Base-by-base conservation (phyloP, 164 flowering plant genomes). In the Saururus chinensis region DNA sequence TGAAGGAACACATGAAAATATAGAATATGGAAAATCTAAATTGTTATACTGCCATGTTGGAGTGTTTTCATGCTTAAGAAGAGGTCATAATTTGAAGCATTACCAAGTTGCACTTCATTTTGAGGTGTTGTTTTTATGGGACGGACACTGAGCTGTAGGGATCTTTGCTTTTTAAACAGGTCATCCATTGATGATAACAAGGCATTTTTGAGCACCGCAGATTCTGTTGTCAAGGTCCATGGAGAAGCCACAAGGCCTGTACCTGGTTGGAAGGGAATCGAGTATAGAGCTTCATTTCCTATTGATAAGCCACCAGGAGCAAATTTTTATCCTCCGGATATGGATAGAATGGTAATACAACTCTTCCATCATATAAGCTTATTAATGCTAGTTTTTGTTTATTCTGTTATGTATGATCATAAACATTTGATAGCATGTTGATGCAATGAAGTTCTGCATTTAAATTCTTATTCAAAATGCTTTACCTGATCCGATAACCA, bases 311-410 rank as follows among this genome's bases (percentile, higher is more conserved):
- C 98, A 40, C 81, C 93, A 64, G 89, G 93, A 61, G 96, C 98
- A 61, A 92, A 84, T 72, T 92, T 92, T 73, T 92, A 92, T 60
- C 98, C 96, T 57, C 84, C 91, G 26, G 96, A 89, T 62, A 89
- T 92, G 96, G 93, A 89, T 69, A 89, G 86, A 80, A 74, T 25
- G 89, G 98, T 89, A 85, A 42, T 16, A 19, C 37, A 56, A 40
- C n/a, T 10, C 20, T 54, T 14, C 45, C 16, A 20, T 21, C 40
- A 14, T 51, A 17, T 60, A 23, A n/a, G 10, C n/a, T n/a, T n/a
- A n/a, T n/a, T n/a, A n/a, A n/a, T n/a, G n/a, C n/a, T n/a, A n/a
- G n/a, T n/a, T n/a, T 10, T 35, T 10, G 7, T 40, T 22, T 40
- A 30, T 40, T 16, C 11, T 35, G 60, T 14, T 25, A 57, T n/a